Evolutionary conservation across 2,329 filamentous ascomycete genomes (phyloP).

Genomic region (Fusarium sp.): DNA sequence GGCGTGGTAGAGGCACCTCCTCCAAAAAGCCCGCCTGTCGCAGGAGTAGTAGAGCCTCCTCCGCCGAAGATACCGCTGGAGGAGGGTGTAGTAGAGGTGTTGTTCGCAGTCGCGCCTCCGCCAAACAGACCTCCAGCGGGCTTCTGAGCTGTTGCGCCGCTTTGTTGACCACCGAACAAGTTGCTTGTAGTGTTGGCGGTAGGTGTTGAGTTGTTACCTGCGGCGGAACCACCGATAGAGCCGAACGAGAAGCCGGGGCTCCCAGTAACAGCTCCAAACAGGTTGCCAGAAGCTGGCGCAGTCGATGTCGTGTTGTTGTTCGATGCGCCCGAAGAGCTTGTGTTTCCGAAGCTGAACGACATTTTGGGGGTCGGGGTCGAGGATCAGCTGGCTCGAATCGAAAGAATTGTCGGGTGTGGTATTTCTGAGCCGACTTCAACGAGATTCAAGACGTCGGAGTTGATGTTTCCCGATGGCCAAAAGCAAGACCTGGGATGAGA

Average conservation of each 20-base stretch:
- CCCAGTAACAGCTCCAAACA: constrained; percentile 54
- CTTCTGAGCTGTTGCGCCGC: constrained; percentile 44
- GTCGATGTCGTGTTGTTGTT: constrained; percentile 49
- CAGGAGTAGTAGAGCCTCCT: constrained; percentile 42
- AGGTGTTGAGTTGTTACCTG: constrained; percentile 46
- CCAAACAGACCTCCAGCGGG: constrained; percentile 45
- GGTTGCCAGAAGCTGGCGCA: constrained; percentile 54
- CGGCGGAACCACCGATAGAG: constrained; percentile 39
- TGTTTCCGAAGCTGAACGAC: constrained; percentile 55
- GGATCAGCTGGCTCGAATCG: constrained; percentile 38
- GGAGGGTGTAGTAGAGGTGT: constrained; percentile 34
- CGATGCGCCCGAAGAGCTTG: constrained; percentile 50
- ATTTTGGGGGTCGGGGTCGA: constrained; percentile 45
- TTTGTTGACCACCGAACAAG: constrained; percentile 52
- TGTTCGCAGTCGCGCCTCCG: constrained; percentile 37
- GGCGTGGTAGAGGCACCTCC: constrained; percentile 44
- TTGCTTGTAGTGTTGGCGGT: constrained; percentile 40
- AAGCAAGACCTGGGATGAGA: constrained; percentile 12
- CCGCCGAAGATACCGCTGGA: constrained; percentile 42
- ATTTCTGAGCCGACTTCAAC: constrained; percentile 2
- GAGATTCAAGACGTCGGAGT: constrained; percentile 13
- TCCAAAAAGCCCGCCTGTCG: constrained; percentile 40
- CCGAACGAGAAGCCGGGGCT: constrained; percentile 58
- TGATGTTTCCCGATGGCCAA: constrained; percentile 1
- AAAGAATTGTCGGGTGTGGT: constrained; percentile 26